A percentile compares a stretch with the other conserved stretches of the same genome.
These are phyloP conservation scores for Gentiana dahurica DNA, from an alignment of 257 asterid genomes.

Conservation along the genomic window DNA sequence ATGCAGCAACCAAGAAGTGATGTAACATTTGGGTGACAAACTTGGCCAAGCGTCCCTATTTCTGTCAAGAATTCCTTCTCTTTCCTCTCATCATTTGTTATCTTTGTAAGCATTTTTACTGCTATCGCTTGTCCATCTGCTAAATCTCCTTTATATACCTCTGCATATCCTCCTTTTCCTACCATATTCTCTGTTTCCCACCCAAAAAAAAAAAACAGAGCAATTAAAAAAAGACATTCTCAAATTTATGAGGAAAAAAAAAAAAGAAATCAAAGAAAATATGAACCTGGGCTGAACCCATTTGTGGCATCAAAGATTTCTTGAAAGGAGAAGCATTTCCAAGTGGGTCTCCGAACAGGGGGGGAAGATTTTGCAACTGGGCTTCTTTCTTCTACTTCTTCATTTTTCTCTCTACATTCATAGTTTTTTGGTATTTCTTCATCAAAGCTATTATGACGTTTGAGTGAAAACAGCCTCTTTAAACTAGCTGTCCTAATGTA, in stretches of 20 bases:
- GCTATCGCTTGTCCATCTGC: conserved; percentile 81
- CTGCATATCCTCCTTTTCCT: conserved; percentile 96
- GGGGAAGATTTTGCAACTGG: conserved; percentile 17
- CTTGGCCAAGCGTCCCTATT: conserved; percentile 86
- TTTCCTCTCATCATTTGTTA: conserved; percentile 68
- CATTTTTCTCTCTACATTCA: conserved; percentile 13
- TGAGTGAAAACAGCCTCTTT: conserved; percentile 61
- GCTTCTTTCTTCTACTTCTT: conserved; percentile 9
- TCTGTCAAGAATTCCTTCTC: conserved; percentile 83
- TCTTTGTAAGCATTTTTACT: conserved; percentile 59
- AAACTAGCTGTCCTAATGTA: conserved; percentile 66
- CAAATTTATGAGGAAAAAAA: not conserved
- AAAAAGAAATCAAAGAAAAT: not conserved
- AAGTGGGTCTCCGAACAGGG: conserved; percentile 47
- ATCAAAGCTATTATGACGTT: conserved; percentile 33
- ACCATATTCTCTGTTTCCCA: conserved; percentile 57
- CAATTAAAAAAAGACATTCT: not conserved
- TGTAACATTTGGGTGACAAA: conserved; percentile 71
- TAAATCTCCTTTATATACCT: conserved; percentile 78
- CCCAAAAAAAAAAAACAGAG: not conserved
- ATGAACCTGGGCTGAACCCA: conserved; percentile 54
- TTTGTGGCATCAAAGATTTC: conserved; percentile 72
- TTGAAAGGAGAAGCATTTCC: conserved; percentile 80
- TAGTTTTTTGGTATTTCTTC: conserved; percentile 27
- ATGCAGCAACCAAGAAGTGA: conserved; percentile 77